Conservation (phyloP, 306 rosid genomes). For the Mucuna pruriens region DNA sequence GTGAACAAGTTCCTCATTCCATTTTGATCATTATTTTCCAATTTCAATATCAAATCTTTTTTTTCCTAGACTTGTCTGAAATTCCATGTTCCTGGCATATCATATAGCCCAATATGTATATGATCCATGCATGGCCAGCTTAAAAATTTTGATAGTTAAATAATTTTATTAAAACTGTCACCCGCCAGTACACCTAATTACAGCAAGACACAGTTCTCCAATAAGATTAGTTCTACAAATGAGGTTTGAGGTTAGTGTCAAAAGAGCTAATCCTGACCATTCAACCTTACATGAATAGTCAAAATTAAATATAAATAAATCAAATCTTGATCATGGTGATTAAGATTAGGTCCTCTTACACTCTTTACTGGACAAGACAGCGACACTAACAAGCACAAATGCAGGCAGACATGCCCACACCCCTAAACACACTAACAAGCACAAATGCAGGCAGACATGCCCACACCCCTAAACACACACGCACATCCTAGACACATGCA, state of each 20-base stretch:
- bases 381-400: background rate
- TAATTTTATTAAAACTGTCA: background rate
- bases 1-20: background rate
- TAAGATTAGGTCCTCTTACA: background rate
- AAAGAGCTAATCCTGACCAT: background rate
- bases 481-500: background rate
- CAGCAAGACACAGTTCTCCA: background rate
- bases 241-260: background rate
- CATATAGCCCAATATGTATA: background rate
- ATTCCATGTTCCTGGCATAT: background rate
- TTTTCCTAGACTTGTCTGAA: background rate
- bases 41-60: background rate
- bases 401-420: background rate
- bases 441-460: background rate
- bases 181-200: background rate
- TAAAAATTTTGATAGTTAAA: background rate
- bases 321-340: background rate
- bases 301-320: background rate
- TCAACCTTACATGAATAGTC: background rate
- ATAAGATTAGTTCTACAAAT: background rate
- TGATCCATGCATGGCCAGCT: background rate
- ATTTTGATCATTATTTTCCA: background rate
- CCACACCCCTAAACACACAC: background rate
- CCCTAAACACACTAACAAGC: background rate
- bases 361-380: background rate